Evolutionary conservation across 2,329 filamentous ascomycete species (phyloP).

Genomic region (Pseudogymnoascus sp.): DNA sequence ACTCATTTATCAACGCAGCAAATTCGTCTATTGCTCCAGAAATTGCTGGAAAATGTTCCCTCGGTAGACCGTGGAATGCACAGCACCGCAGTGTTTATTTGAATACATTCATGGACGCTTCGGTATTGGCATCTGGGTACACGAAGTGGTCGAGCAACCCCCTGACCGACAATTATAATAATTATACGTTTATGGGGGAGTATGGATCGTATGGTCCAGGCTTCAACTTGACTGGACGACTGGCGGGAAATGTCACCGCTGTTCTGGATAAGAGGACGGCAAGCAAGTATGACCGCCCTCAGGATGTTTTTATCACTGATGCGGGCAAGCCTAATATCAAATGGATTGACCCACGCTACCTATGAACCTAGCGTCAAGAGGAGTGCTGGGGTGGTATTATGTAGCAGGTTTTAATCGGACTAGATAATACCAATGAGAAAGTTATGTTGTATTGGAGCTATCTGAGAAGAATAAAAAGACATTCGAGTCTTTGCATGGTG

Average conservation of each 20-base stretch:
- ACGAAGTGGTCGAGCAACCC: constrained; percentile 37
- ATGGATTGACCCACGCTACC: constrained; percentile 37
- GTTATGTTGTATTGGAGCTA: neutral
- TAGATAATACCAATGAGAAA: neutral
- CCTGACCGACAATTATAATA: constrained; percentile 17
- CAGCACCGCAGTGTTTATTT: constrained; percentile 44
- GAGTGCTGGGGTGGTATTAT: neutral
- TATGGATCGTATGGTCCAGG: constrained; percentile 43
- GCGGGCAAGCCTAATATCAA: constrained; percentile 36
- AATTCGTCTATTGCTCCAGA: constrained; percentile 38
- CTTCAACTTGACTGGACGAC: constrained; percentile 34
- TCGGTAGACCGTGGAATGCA: constrained; percentile 48
- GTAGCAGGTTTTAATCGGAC: neutral
- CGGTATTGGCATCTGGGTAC: constrained; percentile 41
- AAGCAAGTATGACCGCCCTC: constrained; percentile 31
- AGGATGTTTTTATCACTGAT: constrained; percentile 39
- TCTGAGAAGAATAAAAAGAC: neutral
- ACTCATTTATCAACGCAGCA: constrained; percentile 44
- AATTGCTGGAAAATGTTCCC: constrained; percentile 36
- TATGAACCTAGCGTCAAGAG: neutral
- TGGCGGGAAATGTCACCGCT: constrained; percentile 34
- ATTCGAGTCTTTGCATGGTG: neutral
- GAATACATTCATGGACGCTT: constrained; percentile 40
- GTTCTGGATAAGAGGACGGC: constrained; percentile 32
- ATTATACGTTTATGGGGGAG: constrained; percentile 44